Conservation (phyloP, 805 yeast species). For the Kodamaea lidongshanica region DNA sequence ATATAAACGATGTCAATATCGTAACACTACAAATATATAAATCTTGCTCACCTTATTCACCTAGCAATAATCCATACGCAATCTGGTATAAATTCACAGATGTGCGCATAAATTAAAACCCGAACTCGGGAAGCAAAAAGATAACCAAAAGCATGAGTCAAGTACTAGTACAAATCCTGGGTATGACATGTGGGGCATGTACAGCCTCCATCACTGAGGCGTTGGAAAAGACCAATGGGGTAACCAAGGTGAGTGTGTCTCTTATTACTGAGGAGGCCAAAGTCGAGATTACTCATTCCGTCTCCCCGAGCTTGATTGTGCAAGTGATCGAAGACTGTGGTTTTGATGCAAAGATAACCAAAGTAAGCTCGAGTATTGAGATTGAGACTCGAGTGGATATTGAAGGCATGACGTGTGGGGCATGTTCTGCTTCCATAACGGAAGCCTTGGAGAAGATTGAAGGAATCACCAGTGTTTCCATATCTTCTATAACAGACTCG, state of each 20-base stretch:
- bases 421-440: constrained; percentile 69
- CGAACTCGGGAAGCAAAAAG: neutral
- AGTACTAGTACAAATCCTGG: constrained; percentile 11
- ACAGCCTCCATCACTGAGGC: constrained; percentile 19
- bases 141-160: constrained; percentile 4
- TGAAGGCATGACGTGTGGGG: constrained; percentile 87
- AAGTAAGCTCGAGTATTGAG: neutral
- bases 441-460: constrained; percentile 41
- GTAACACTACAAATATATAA: no score
- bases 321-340: constrained; percentile 43
- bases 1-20: no score
- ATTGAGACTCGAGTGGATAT: constrained; percentile 19
- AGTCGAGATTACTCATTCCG: constrained; percentile 13
- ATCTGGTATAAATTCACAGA: no score
- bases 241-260: constrained; percentile 16
- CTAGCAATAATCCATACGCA: no score
- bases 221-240: constrained; percentile 12
- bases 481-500: constrained; percentile 71
- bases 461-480: constrained; percentile 51
- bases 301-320: constrained; percentile 5
- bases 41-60: no score
- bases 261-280: constrained; percentile 25
- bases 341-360: constrained; percentile 39
- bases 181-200: constrained; percentile 26
- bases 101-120: no score